Base-by-base conservation (phyloP, 2,329 filamentous ascomycete genomes). In the Sporothrix protearum region DNA sequence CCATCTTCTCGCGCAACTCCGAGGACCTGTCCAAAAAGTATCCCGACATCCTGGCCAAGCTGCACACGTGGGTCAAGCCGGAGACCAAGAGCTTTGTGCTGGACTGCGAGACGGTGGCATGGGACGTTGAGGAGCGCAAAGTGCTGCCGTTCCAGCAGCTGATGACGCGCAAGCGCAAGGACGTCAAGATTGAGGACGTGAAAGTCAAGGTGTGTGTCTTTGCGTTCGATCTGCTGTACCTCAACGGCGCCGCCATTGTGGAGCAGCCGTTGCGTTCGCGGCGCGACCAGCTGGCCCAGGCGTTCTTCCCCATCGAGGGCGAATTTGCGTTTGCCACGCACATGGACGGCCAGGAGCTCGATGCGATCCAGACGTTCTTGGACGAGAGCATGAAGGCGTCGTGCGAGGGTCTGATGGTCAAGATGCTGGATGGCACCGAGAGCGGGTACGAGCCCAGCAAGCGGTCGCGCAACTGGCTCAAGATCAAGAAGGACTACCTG, bases 401-500 rank as follows among this genome's bases (percentile, higher is more conserved):
- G 0, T 99, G 96, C 78, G 96, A 99, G 83, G 96, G 96, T 12
- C 85, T 99, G 69, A 99, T 99, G 96, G 96, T 99, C 16, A 99
- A 99, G 84, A 99, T 99, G 96, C 83, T 99, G 72, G 95, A 98
- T 79, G 96, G 95, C 0, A 84, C 88, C 7, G 95, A 97, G 81
- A 97, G 93, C 76, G 93, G 92, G 76, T 99, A 99, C 79, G 95
- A 98, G 81, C 96, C 96, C 25, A 97, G 93, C 77, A 97, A 97
- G 80, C 91, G 96, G 75, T 97, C 93, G 81, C 92, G 96, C 73
- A 99, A 99, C 79, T 99, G 96, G 96, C 91, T 99, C 75, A 99
- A 99, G 86, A 92, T 98, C 81, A 99, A 99, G 81, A 99, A 99
- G 79, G 96, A 99, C 79, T 99, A 99, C 80, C 92, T 99, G 71